These are phyloP conservation scores for Endotrypanum monterogeii DNA, from an alignment of 208 protist species.

Conservation along the genomic window DNA sequence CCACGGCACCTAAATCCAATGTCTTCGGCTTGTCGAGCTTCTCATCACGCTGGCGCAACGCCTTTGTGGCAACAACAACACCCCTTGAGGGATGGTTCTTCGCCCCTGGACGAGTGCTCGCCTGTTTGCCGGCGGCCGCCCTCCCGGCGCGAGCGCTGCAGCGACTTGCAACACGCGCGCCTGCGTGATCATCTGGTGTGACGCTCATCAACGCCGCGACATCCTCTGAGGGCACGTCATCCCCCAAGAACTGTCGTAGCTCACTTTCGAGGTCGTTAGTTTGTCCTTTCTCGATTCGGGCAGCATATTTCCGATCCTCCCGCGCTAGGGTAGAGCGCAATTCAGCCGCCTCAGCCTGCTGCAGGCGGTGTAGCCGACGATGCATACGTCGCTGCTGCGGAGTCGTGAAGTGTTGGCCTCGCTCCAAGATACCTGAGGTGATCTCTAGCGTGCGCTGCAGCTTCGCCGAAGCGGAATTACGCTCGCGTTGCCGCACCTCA, in stretches of 20 bases:
- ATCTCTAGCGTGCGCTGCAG: constrained; percentile 20
- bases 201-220: constrained; percentile 22
- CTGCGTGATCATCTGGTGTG: neutral
- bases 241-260: constrained; percentile 60
- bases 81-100: neutral
- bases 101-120: neutral
- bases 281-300: neutral
- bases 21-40: neutral
- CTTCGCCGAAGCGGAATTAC: constrained; percentile 23
- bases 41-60: neutral
- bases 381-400: constrained; percentile 31
- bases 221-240: constrained; percentile 25
- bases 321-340: constrained; percentile 8
- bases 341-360: constrained; percentile 19
- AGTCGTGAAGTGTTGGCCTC: constrained; percentile 21
- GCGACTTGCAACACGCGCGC: neutral
- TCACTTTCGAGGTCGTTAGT: constrained; percentile 37
- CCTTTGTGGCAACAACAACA: neutral
- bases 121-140: neutral
- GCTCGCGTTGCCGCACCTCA: constrained; percentile 15
- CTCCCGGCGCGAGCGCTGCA: neutral
- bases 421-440: constrained; percentile 10
- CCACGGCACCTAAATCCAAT: neutral
- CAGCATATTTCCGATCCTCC: constrained; percentile 16
- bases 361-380: constrained; percentile 27